Conservation (phyloP, 2,329 filamentous ascomycete species). For the Chalara sp. region DNA sequence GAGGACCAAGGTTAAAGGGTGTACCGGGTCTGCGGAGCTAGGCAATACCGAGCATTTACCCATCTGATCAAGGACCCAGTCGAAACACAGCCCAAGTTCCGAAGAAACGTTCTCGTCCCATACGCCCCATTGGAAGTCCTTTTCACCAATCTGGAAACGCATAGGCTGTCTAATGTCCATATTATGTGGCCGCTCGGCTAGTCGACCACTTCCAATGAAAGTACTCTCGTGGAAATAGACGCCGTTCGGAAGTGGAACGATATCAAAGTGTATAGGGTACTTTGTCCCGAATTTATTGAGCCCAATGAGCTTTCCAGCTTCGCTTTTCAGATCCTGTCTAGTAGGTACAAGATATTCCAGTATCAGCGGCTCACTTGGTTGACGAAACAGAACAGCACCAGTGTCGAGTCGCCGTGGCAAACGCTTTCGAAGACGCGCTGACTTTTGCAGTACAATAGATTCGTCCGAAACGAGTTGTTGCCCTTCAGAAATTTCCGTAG, state of each 20-base stretch:
- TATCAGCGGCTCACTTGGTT: slow-evolving; percentile 24
- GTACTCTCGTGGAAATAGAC: slow-evolving; percentile 56
- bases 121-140: slow-evolving; percentile 44
- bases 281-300: slow-evolving; percentile 54
- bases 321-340: slow-evolving; percentile 12
- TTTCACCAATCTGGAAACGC: slow-evolving; percentile 41
- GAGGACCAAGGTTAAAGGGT: slow-evolving; percentile 16
- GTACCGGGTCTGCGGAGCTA: neutral
- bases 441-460: neutral
- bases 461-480: neutral
- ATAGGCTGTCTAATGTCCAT: slow-evolving; percentile 20
- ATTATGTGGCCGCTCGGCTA: slow-evolving; percentile 22
- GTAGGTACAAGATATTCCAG: slow-evolving; percentile 18
- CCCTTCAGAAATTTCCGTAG: slow-evolving; percentile 4
- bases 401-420: slow-evolving; percentile 24
- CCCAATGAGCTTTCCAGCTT: slow-evolving; percentile 39
- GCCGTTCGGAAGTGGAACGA: slow-evolving; percentile 48
- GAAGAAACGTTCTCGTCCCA: slow-evolving; percentile 55
- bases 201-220: slow-evolving; percentile 46
- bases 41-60: no score
- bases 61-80: slow-evolving; percentile 46
- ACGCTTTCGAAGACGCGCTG: slow-evolving; percentile 15
- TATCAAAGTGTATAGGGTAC: slow-evolving; percentile 56
- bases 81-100: slow-evolving; percentile 54
- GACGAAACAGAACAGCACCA: slow-evolving; percentile 26